Evolutionary conservation across 2,329 filamentous ascomycete species (phyloP), one percentile per base, ranked within the genome.

Genomic region (Microdochium nivale): DNA sequence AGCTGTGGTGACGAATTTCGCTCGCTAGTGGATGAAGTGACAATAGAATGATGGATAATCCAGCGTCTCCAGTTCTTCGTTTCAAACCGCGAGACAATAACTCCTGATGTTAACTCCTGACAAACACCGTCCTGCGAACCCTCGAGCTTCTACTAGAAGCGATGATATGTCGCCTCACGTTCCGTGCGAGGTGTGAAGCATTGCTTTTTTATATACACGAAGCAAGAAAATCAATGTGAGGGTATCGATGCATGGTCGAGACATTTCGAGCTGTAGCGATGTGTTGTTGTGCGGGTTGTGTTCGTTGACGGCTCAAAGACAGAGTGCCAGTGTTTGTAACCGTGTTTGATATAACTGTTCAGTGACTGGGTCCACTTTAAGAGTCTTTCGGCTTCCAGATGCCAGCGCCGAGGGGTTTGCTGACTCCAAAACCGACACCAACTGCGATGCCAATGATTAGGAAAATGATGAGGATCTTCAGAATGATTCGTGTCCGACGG

Each of bases 381-480:
- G 57, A 48, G 48, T 62, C 55, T 25, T 60, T 54, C 48, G 61
- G 72, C 65, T 69, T 66, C 80, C 80, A 84, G 56, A 83, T 79
- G 16, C 73, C 72, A n/a, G 80, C 80, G 13, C 77, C 75, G 1
- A 83, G 69, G 2, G 79, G 74, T 64, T 80, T 83, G 71, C 79
- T 83, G 57, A 84, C 71, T 48, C 81, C 81, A 47, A 84, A 71
- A 23, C 81, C 81, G 23, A 84, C 61, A 44, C 71, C 77, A 10
- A 83, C 72, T 14, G 76, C 79, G 49, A 77, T 63, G 49, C 78
- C 78, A 4, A 83, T 61, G 21, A 82, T 69, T 25, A 82, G 62
- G 3, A 80, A 55, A 2, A 70, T 70, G 48, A 82, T 74, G 44
- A 75, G 57, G n/a, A 84, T 65, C 67, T 82, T 82, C 57, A 68